Conservation (phyloP, 768 basidiomycete species). For the Russula sp. region DNA sequence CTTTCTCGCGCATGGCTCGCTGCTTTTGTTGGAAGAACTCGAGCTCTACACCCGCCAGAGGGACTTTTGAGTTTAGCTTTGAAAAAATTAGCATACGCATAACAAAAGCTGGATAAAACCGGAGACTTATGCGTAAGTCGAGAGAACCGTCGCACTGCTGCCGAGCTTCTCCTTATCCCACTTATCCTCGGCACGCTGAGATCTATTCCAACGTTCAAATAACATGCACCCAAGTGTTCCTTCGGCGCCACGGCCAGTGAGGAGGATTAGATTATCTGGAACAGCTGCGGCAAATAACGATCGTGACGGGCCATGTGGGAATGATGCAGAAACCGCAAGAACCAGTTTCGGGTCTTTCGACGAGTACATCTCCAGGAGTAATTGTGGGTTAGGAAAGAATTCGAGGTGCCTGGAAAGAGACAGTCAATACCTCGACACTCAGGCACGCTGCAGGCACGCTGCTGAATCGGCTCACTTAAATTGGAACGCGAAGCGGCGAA, state of each 20-base stretch:
- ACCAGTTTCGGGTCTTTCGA: conserved; percentile 90
- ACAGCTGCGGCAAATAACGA: conserved; percentile 77
- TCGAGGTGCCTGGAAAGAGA: conserved; percentile 68
- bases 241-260: conserved; percentile 76
- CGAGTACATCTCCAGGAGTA: conserved; percentile 76
- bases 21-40: conserved; percentile 77
- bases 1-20: conserved; percentile 72
- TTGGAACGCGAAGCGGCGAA: conserved; percentile 78
- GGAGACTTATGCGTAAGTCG: conserved; percentile 54
- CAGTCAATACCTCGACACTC: neutral
- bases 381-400: conserved; percentile 81
- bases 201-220: conserved; percentile 84
- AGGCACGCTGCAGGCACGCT: too few relatives aligned
- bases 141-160: conserved; percentile 67
- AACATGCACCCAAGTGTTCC: conserved; percentile 75
- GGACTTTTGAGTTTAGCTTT: conserved; percentile 86
- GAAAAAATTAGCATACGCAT: conserved; percentile 17
- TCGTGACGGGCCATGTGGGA: conserved; percentile 90
- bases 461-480: conserved; percentile 65
- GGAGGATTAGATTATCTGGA: conserved; percentile 81
- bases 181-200: conserved; percentile 74
- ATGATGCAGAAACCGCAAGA: conserved; percentile 85
- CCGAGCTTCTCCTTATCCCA: conserved; percentile 93
- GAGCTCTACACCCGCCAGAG: conserved; percentile 86
- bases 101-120: neutral